Base-by-base conservation (phyloP, 768 basidiomycete genomes). In the Mycena vulgaris region DNA sequence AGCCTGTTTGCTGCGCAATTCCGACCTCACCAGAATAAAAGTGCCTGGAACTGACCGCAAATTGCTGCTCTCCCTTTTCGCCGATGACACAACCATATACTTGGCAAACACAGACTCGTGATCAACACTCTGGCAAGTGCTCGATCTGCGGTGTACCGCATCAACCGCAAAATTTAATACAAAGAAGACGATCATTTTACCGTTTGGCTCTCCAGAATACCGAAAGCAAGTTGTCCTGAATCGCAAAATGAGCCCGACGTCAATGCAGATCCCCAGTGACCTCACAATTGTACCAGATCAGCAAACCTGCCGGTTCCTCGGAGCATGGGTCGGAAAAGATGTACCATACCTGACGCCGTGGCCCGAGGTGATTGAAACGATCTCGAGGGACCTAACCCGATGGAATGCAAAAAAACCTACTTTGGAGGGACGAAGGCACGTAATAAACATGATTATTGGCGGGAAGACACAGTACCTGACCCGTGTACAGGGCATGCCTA, bases 141-240 rank as follows among this genome's bases (percentile, higher is more conserved):
- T 55, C 13, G 53, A 55, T 33, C 28, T 33, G 3, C 37, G 53
- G 53, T 55, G 53, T n/a, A 55, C 53, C 2, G 53, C 53, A 13
- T 55, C 53, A 55, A 55, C 53, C 3, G 53, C 53, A 37, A 35
- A 31, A 55, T 55, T 37, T 21, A 55, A 55, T n/a, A 35, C 17
- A 33, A 2, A n/a, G 17, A 55, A 55, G 31, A 55, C 53, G 21
- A 28, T 55, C 30, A 55, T 55, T 3, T n/a, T 55, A 37, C 53
- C 53, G 2, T 55, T 55, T 16, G 53, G 53, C 5, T 55, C 53
- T 2, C 53, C 30, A 16, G 53, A 35, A 21, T 55, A 55, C 53
- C 9, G 53, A 10, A n/a, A 35, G 2, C 53, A n/a, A 21, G 28
- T 55, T 3, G 21, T 55, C 8, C 10, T n/a, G 1, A 33, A 55